A percentile compares a stretch with the other conserved stretches of the same genome.
These are phyloP conservation scores for Talaromyces ruber DNA, from an alignment of 495 filamentous ascomycete genomes.

Conservation along the genomic window DNA sequence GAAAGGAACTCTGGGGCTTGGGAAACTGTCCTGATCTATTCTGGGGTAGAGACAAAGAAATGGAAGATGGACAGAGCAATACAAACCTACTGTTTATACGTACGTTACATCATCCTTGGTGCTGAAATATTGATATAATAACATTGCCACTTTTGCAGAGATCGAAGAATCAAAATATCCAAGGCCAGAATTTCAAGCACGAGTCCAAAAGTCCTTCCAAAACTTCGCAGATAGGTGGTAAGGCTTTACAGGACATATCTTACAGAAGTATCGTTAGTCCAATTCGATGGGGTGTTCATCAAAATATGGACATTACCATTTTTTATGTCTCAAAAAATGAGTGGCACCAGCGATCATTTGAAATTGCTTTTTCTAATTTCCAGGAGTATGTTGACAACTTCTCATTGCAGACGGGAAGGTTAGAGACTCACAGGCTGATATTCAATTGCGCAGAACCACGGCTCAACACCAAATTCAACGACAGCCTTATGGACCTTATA, in stretches of 20 bases:
- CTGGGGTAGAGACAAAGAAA: not conserved
- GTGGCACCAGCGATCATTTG: constrained; percentile 6
- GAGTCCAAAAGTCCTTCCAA: constrained; percentile 5
- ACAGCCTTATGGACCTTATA: not conserved
- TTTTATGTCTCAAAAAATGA: constrained; percentile 3
- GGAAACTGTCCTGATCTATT: not conserved
- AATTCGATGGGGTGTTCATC: not conserved
- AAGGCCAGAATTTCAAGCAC: not conserved
- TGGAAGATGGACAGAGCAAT: not conserved
- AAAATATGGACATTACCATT: constrained; percentile 8
- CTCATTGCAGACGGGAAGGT: not conserved
- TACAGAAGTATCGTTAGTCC: not conserved
- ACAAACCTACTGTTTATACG: not conserved
- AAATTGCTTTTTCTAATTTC: constrained; percentile 6
- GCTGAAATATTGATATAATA: not conserved
- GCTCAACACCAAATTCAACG: not conserved
- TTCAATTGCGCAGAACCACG: not conserved
- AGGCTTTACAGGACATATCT: constrained; percentile 5
- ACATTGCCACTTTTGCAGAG: not conserved
- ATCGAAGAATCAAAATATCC: not conserved
- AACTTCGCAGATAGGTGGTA: constrained; percentile 1
- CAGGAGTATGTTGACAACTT: constrained; percentile 4
- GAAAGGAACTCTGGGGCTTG: not conserved
- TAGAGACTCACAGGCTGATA: not conserved
- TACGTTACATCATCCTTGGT: not conserved